A percentile compares a stretch with the other conserved stretches of the same genome.
phyloP scores from a whole-genome alignment of 352 stramenopile species.

The Phytophthora melonis region DNA sequence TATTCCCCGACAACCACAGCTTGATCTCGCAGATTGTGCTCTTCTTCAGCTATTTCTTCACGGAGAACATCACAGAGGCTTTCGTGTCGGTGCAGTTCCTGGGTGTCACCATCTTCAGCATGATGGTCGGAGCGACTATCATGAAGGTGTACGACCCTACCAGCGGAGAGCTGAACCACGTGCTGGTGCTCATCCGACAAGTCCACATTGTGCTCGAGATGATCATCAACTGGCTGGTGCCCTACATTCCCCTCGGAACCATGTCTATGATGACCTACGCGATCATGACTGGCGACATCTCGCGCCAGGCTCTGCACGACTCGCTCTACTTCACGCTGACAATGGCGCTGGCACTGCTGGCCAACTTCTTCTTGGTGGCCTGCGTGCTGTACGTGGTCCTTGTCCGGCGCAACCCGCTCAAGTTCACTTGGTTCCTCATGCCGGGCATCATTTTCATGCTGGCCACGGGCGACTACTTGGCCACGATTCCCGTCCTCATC shows the following conservation, averaged over 20 bases:
- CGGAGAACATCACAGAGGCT: constrained; percentile 65
- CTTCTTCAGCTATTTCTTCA: constrained; percentile 63
- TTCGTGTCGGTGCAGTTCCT: constrained; percentile 60
- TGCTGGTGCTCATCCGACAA: constrained; percentile 66
- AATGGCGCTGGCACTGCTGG: constrained; percentile 50
- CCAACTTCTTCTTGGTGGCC: constrained; percentile 63
- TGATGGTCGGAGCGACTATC: constrained; percentile 59
- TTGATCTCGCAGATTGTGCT: constrained; percentile 57
- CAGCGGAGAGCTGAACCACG: constrained; percentile 55
- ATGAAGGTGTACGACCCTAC: constrained; percentile 57
- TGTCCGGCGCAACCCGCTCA: constrained; percentile 69
- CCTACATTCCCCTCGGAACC: constrained; percentile 58
- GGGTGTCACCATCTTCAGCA: constrained; percentile 64
- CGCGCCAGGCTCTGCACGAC: constrained; percentile 38
- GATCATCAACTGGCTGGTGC: constrained; percentile 76
- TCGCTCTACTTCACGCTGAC: constrained; percentile 53
- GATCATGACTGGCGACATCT: constrained; percentile 59
- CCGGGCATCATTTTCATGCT: constrained; percentile 68
- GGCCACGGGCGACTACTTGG: constrained; percentile 54
- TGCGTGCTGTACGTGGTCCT: constrained; percentile 66
- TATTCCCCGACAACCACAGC: constrained; percentile 45
- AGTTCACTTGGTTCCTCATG: constrained; percentile 65
- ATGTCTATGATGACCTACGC: constrained; percentile 62
- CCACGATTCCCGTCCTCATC: constrained; percentile 70
- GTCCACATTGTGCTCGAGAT: constrained; percentile 67